Evolutionary conservation across 2,329 filamentous ascomycete genomes (phyloP).

Genomic region (Aspergillus novoparasiticus): DNA sequence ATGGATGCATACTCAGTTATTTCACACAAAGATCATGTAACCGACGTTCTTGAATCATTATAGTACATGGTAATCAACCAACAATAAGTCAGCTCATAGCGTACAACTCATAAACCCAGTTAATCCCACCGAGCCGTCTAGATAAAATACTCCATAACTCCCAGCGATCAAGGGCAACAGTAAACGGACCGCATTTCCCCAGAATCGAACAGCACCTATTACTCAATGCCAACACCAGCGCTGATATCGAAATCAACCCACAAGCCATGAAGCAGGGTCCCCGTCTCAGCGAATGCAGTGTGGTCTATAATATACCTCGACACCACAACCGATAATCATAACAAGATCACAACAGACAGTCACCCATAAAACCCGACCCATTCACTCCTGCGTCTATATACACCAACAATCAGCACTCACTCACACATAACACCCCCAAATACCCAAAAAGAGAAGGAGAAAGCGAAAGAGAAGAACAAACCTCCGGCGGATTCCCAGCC

Average conservation of each 20-base stretch:
- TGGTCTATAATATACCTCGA: too few species aligned
- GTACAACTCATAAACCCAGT: neutral
- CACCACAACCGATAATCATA: neutral
- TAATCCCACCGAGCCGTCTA: neutral
- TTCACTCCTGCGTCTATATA: conserved; percentile 15
- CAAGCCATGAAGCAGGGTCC: too few species aligned
- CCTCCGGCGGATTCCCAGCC: conserved; percentile 67
- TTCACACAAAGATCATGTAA: neutral
- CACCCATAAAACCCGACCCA: neutral
- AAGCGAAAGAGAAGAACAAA: conserved; percentile 29
- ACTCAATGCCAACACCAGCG: neutral
- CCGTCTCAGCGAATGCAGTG: too few species aligned
- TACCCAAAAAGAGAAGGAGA: neutral
- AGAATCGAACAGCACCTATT: neutral
- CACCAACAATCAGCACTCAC: neutral
- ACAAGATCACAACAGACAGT: neutral
- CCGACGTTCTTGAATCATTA: neutral
- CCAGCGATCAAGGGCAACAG: neutral
- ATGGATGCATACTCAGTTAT: neutral
- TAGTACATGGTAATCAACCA: neutral
- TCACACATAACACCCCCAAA: neutral
- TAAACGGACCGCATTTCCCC: neutral
- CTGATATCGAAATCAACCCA: neutral
- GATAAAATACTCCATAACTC: neutral
- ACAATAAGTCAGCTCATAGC: neutral